Base-by-base conservation (phyloP, 257 asterid species). In the Hygrophila difformis region DNA sequence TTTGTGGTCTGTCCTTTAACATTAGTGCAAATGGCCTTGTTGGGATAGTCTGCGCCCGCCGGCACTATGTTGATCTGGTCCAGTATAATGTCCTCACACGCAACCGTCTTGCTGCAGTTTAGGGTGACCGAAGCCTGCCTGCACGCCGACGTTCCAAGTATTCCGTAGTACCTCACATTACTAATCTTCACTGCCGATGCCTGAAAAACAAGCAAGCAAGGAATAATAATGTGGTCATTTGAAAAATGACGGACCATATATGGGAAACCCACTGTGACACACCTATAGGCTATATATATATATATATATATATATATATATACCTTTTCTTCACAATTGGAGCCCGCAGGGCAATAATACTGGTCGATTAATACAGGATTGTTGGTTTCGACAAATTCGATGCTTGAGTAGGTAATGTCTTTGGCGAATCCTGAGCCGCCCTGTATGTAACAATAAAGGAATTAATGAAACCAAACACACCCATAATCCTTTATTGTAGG, bases 401-500 rank as follows among this genome's bases (percentile, higher is more conserved):
- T 71, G 2, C 56, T 14, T 2, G 73, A 48, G 73, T 75, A 78
- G 16, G 46, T 48, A 43, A 72, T 75, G 12, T 55, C 55, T 59
- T 68, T 71, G 20, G 78, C 80, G 29, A 56, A 78, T 38, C 87
- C 83, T 12, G 70, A 59, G 5, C 82, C 87, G 24, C 77, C 82
- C 77, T 77, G 3, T 1, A 36, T 8, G 40, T 10, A 36, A 10
- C 2, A 36, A 10, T 36, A 36, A 36, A 1, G 13, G 13, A 36
- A n/a, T n/a, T n/a, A n/a, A n/a, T n/a, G n/a, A n/a, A n/a, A n/a
- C n/a, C n/a, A n/a, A n/a, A n/a, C n/a, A n/a, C n/a, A n/a, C n/a
- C n/a, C n/a, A n/a, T n/a, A n/a, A n/a, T n/a, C n/a, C n/a, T n/a
- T n/a, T n/a, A n/a, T n/a, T n/a, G n/a, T n/a, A n/a, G n/a, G n/a